phyloP scores from a whole-genome alignment of 2,329 filamentous ascomycete species.

The Ophiostoma sp. region DNA sequence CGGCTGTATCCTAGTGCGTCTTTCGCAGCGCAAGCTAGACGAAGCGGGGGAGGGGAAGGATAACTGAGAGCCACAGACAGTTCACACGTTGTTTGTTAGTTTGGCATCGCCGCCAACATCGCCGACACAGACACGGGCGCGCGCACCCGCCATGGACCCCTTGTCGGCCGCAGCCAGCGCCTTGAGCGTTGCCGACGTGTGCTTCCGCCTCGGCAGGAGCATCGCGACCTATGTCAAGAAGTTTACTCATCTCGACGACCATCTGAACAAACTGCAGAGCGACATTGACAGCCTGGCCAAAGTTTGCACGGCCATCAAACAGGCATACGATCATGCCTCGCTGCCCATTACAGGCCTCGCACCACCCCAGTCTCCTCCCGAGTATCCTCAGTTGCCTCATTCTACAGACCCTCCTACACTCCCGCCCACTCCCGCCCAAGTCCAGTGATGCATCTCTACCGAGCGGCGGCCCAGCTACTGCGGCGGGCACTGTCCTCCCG shows the following conservation, averaged over 20 bases:
- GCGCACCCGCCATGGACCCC: slow-evolving; percentile 3
- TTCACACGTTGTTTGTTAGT: no score
- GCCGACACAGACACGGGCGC: not conserved
- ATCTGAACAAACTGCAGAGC: not conserved
- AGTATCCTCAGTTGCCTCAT: no score
- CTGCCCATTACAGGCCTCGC: not conserved
- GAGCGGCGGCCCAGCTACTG: not conserved
- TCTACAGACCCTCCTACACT: no score
- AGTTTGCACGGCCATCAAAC: slow-evolving; percentile 9
- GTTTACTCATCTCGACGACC: not conserved
- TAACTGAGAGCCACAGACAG: no score
- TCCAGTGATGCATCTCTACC: not conserved
- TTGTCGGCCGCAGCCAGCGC: slow-evolving; percentile 10
- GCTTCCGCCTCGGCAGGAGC: not conserved
- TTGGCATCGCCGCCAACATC: not conserved
- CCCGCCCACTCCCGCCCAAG: no score
- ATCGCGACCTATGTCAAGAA: not conserved
- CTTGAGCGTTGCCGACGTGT: slow-evolving; percentile 1
- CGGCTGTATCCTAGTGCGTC: not conserved
- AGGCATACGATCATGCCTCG: not conserved
- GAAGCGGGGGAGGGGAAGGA: not conserved
- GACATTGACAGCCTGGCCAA: not conserved
- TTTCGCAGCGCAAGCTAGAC: not conserved
- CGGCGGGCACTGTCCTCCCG: not conserved
- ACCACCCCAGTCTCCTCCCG: not conserved